Evolutionary conservation across 208 protist species (phyloP).

Genomic region (Plasmodiophora brassicae): DNA sequence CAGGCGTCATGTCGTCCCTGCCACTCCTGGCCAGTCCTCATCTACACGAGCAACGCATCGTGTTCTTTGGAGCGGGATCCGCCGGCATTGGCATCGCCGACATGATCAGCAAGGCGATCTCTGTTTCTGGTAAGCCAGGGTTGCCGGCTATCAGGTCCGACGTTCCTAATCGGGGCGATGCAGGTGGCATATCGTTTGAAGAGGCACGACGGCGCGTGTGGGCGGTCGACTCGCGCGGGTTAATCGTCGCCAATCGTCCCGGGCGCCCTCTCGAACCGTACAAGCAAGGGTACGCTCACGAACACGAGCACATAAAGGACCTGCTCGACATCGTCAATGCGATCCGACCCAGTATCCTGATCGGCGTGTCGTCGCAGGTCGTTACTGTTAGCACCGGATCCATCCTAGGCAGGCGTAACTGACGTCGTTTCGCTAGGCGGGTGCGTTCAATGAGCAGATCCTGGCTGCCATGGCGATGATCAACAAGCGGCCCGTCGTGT

Average conservation of each 20-base stretch:
- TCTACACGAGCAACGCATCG: slow-evolving; percentile 26
- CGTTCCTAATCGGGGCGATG: neutral
- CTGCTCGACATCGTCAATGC: slow-evolving; percentile 44
- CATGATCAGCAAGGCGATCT: slow-evolving; percentile 1
- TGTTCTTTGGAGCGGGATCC: slow-evolving; percentile 36
- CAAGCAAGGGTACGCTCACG: neutral
- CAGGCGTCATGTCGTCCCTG: slow-evolving; percentile 46
- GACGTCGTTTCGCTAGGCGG: slow-evolving; percentile 30
- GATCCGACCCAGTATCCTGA: slow-evolving; percentile 51
- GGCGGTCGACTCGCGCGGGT: neutral
- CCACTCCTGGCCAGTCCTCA: neutral
- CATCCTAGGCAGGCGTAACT: neutral
- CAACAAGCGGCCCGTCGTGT: slow-evolving; percentile 48
- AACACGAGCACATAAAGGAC: neutral
- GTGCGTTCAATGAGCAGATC: slow-evolving; percentile 53
- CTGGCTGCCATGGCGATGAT: slow-evolving; percentile 16
- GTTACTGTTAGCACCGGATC: neutral
- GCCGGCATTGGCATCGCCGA: slow-evolving; percentile 34
- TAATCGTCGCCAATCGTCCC: neutral
- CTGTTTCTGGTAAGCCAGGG: neutral
- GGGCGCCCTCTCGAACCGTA: neutral
- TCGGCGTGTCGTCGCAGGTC: slow-evolving; percentile 43
- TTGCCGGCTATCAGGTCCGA: neutral
- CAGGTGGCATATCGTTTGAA: neutral
- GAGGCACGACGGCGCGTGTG: neutral